Percentiles rank a stretch among this genome's conserved stretches.
Conservation (phyloP, 2,329 filamentous ascomycete genomes). For the Sporothrix sp. region DNA sequence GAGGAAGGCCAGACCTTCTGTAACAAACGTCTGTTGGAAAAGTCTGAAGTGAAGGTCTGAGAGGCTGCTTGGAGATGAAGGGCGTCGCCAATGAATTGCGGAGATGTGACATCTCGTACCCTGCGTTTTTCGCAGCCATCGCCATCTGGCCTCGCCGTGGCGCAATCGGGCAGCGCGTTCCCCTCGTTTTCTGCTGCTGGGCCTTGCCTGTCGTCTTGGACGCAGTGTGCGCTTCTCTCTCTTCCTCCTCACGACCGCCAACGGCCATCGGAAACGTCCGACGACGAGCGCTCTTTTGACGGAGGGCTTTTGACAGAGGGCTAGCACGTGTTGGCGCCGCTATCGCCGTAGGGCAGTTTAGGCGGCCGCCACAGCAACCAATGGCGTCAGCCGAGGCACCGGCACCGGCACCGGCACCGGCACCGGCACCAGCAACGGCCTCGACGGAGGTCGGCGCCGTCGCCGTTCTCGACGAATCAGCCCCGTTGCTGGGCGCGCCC, state of each 20-base stretch:
- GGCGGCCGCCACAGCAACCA: no score
- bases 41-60: no score
- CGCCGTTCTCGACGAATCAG: slow-evolving; percentile 51
- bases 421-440: slow-evolving; percentile 17
- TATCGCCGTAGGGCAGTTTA: no score
- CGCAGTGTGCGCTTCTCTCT: not conserved
- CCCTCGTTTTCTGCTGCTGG: not conserved
- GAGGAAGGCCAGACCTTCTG: no score
- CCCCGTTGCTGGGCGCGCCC: slow-evolving; percentile 59
- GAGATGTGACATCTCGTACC: not conserved
- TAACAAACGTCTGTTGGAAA: not conserved
- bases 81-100: not conserved
- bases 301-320: not conserved
- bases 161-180: slow-evolving; percentile 5
- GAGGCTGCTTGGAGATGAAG: not conserved
- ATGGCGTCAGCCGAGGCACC: no score
- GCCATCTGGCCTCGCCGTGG: slow-evolving; percentile 12
- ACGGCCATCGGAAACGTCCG: not conserved
- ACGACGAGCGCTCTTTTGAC: not conserved
- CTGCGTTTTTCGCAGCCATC: not conserved
- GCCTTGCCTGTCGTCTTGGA: not conserved
- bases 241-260: not conserved
- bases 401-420: slow-evolving; percentile 39
- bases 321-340: no score
- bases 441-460: no score